Evolutionary conservation across 2,329 filamentous ascomycete genomes (phyloP).

Genomic region (Exserohilum turcica): DNA sequence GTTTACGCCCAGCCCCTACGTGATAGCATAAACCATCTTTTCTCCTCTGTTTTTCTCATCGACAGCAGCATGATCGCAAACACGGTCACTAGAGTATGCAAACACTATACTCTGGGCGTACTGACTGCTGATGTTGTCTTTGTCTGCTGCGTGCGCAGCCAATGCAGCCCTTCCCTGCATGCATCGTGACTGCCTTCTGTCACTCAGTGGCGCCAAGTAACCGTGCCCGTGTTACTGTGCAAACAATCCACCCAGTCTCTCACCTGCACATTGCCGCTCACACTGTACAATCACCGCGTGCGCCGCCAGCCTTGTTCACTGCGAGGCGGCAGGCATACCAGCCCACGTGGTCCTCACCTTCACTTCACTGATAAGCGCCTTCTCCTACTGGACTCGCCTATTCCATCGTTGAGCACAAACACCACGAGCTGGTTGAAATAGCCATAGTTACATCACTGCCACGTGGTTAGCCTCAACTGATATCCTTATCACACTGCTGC

Average conservation of each 20-base stretch:
- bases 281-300: neutral
- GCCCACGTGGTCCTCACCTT: conserved; percentile 14
- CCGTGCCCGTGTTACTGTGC: conserved; percentile 4
- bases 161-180: neutral
- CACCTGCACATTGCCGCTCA: neutral
- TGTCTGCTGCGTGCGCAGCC: neutral
- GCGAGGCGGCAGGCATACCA: conserved; percentile 2
- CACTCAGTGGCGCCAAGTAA: neutral
- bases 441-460: neutral
- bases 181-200: conserved; percentile 8
- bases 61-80: neutral
- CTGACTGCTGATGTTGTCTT: neutral
- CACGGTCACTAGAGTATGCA: neutral
- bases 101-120: neutral
- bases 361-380: conserved; percentile 11
- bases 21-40: neutral
- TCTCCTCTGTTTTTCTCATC: neutral
- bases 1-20: neutral
- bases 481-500: neutral
- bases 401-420: conserved; percentile 3
- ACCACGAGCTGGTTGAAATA: neutral
- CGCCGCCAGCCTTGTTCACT: neutral
- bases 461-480: neutral
- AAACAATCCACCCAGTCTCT: conserved; percentile 3
- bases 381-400: conserved; percentile 3